Percentiles rank a stretch among this genome's conserved stretches.
Conservation (phyloP, 2,329 filamentous ascomycete species). For the Sporothrix luriei region DNA sequence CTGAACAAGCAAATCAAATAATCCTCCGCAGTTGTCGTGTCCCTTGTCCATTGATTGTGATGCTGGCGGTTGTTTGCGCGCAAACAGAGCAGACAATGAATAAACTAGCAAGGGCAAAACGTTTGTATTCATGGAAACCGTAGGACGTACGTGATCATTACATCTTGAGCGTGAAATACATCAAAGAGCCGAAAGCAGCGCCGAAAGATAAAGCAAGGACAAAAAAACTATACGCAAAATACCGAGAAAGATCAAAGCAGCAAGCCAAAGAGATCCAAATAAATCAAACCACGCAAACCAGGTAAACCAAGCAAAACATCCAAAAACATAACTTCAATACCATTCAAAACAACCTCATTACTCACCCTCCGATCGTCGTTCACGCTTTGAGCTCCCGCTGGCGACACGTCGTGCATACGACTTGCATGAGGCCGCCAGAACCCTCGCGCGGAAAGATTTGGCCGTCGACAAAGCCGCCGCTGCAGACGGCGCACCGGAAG, state of each 20-base stretch:
- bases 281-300: background rate
- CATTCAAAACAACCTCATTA: background rate
- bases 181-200: background rate
- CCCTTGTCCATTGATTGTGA: background rate
- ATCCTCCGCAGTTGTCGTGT: background rate
- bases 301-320: background rate
- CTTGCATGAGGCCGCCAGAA: conserved; percentile 50
- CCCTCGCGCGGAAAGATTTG: conserved; percentile 65
- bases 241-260: background rate
- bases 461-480: conserved; percentile 64
- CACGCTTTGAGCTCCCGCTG: conserved; percentile 61
- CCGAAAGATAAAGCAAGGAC: background rate
- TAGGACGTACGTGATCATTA: background rate
- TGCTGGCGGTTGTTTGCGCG: background rate
- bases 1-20: background rate
- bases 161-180: conserved; percentile 19
- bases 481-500: conserved; percentile 74
- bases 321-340: background rate
- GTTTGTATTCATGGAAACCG: conserved; percentile 10
- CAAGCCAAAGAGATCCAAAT: background rate
- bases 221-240: background rate
- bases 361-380: background rate
- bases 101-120: background rate
- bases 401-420: conserved; percentile 65
- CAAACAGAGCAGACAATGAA: background rate